Evolutionary conservation across 2,329 filamentous ascomycete genomes (phyloP), one percentile per base, ranked within the genome.

Genomic region (Myrmaecium sp.): DNA sequence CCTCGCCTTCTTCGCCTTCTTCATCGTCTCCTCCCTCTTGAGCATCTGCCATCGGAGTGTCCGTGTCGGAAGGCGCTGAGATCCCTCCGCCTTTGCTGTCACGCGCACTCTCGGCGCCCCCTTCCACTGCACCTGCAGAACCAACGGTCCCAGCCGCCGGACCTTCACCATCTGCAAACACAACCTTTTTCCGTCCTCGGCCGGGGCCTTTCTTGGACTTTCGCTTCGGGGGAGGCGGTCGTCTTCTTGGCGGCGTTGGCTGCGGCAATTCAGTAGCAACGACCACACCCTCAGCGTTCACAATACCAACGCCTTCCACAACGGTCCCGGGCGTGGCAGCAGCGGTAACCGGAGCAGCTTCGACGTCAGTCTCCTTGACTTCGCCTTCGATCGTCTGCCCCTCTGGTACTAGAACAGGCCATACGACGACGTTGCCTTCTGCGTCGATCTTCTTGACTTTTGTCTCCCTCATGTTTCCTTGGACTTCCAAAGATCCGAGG

Each of bases 321-420:
- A 65, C 52, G n/a, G 62, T 69, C 14, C 66, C 62, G 1, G 64
- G 65, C 5, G 62, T 61, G 20, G 69, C 67, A 3, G 63, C 62
- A 9, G 30, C 30, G 15, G 28, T 26, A 15, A 51, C 46, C 6
- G 54, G 51, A 5, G 49, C 46, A 14, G 39, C 52, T 22, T 61
- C 59, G 22, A 56, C 51, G 28, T 62, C 56, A 24, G 62, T 58
- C 19, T 63, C 58, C 31, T 81, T 68, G 26, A 93, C 74, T 45
- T 93, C 83, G 30, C 82, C 82, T 35, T 86, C 78, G 1, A 92
- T 66, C 4, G 61, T 59, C 45, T 89, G 78, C 1, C 82, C 83
- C 30, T 86, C 78, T 4, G 72, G 68, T 4, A 92, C 65, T 12
- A 81, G 77, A 5, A 89, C 72, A 41, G 91, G 81, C 48, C 89